Percentiles rank a stretch among this genome's conserved stretches.
Evolutionary conservation across 441 rosid species (phyloP).

Genomic region (Syzygium malaccense): DNA sequence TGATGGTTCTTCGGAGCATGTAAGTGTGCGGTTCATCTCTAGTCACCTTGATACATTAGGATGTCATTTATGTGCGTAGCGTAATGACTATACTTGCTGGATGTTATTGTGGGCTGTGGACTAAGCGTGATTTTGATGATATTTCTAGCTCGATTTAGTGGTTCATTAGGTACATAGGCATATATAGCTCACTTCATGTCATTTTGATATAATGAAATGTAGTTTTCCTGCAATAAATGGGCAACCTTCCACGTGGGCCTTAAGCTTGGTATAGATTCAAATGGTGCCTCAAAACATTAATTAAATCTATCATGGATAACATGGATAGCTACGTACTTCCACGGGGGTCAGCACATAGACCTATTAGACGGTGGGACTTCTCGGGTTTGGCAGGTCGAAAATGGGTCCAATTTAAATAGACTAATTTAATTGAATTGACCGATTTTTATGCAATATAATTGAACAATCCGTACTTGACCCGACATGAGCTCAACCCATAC

Average conservation of each 20-base stretch:
- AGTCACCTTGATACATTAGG: not conserved
- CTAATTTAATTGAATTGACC: not conserved
- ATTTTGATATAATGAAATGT: not conserved
- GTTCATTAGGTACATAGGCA: too few species aligned
- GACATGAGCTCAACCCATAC: fast-evolving
- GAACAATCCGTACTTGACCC: fast-evolving
- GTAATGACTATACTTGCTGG: too few species aligned
- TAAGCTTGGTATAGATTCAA: fast-evolving
- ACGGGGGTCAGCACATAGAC: fast-evolving
- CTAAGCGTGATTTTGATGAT: fast-evolving
- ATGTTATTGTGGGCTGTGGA: not conserved
- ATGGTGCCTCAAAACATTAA: not conserved
- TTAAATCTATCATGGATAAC: too few species aligned
- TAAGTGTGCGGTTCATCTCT: not conserved
- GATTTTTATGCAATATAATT: too few species aligned
- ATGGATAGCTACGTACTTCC: fast-evolving
- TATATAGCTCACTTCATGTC: not conserved
- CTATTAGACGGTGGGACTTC: fast-evolving
- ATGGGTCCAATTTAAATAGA: fast-evolving
- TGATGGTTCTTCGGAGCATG: too few species aligned
- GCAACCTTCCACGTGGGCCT: not conserved
- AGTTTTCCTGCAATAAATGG: too few species aligned
- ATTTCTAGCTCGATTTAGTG: not conserved
- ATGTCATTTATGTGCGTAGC: not conserved
- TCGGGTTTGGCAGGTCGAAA: not conserved